Conservation (phyloP, 495 filamentous ascomycete genomes). For the Hypoxylon crocopeplum region DNA sequence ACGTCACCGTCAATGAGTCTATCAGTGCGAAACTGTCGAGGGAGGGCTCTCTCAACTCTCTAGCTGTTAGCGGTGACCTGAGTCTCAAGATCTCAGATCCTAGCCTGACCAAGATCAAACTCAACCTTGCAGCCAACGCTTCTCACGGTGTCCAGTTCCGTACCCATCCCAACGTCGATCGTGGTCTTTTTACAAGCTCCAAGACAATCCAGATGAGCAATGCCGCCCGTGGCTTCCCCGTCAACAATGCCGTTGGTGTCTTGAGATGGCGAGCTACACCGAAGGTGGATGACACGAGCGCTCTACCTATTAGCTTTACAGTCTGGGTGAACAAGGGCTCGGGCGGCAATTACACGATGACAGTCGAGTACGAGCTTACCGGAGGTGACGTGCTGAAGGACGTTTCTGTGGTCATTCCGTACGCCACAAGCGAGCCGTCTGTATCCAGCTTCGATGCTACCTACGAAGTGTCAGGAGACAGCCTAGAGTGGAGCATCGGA, state of each 20-base stretch:
- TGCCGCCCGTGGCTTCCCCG: slow-evolving; percentile 81
- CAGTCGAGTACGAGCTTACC: slow-evolving; percentile 91
- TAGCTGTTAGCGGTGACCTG: slow-evolving; percentile 89
- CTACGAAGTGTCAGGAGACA: slow-evolving; percentile 94
- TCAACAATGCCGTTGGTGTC: slow-evolving; percentile 87
- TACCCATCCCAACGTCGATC: slow-evolving; percentile 95
- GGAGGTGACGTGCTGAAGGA: slow-evolving; percentile 77
- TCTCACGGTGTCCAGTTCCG: slow-evolving; percentile 84
- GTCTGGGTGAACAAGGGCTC: slow-evolving; percentile 93
- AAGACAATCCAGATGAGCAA: slow-evolving; percentile 88
- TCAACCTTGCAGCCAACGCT: slow-evolving; percentile 75
- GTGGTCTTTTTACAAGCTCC: slow-evolving; percentile 75
- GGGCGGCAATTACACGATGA: slow-evolving; percentile 79
- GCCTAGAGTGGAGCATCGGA: slow-evolving; percentile 90
- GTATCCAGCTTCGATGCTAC: slow-evolving; percentile 93
- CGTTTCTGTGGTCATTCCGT: slow-evolving; percentile 87
- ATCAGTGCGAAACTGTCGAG: slow-evolving; percentile 87
- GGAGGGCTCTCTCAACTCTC: slow-evolving; percentile 81
- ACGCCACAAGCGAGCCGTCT: slow-evolving; percentile 76
- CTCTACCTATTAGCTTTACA: slow-evolving; percentile 88
- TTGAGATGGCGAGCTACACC: slow-evolving; percentile 84
- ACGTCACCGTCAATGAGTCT: slow-evolving; percentile 83
- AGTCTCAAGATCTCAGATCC: slow-evolving; percentile 87
- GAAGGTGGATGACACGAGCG: slow-evolving; percentile 73
- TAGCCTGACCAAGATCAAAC: slow-evolving; percentile 84